A percentile compares a stretch with the other conserved stretches of the same genome.
These are phyloP conservation scores for Calocybe gangraenosa DNA, from an alignment of 768 basidiomycete species.

Conservation along the genomic window DNA sequence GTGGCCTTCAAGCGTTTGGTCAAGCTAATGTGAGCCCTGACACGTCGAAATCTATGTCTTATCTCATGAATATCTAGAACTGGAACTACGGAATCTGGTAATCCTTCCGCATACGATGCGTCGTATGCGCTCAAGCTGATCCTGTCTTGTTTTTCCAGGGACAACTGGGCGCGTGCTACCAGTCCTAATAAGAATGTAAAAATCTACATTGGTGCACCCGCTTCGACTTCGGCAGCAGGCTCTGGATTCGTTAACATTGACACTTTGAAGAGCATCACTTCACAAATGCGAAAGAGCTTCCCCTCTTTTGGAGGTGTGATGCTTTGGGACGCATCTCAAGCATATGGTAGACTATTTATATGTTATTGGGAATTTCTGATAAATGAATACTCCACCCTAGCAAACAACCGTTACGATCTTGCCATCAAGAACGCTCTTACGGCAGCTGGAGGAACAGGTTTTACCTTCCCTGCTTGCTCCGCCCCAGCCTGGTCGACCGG, in stretches of 20 bases:
- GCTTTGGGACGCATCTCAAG: conserved; percentile 49
- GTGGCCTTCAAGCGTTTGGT: conserved; percentile 45
- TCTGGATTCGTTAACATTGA: conserved; percentile 52
- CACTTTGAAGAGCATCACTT: conserved; percentile 43
- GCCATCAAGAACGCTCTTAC: conserved; percentile 57
- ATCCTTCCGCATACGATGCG: neutral
- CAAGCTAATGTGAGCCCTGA: conserved; percentile 41
- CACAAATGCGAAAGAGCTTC: conserved; percentile 50
- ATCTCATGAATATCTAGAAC: conserved; percentile 32
- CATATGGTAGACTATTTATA: conserved; percentile 36
- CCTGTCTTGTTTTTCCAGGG: conserved; percentile 33
- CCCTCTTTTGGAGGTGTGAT: conserved; percentile 66
- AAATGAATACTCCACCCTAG: conserved; percentile 22
- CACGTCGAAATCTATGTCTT: neutral
- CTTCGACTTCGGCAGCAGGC: conserved; percentile 50
- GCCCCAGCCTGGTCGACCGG: conserved; percentile 51
- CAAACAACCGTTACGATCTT: conserved; percentile 54
- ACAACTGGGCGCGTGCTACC: conserved; percentile 56
- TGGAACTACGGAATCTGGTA: conserved; percentile 65
- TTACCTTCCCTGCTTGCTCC: conserved; percentile 58
- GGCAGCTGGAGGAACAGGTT: conserved; percentile 65
- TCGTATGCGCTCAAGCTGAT: neutral
- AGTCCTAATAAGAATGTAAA: conserved; percentile 61
- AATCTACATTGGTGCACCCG: conserved; percentile 64
- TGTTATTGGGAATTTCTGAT: conserved; percentile 16